Base-by-base conservation (phyloP, 2,329 filamentous ascomycete species). In the Fusarium mangiferae region DNA sequence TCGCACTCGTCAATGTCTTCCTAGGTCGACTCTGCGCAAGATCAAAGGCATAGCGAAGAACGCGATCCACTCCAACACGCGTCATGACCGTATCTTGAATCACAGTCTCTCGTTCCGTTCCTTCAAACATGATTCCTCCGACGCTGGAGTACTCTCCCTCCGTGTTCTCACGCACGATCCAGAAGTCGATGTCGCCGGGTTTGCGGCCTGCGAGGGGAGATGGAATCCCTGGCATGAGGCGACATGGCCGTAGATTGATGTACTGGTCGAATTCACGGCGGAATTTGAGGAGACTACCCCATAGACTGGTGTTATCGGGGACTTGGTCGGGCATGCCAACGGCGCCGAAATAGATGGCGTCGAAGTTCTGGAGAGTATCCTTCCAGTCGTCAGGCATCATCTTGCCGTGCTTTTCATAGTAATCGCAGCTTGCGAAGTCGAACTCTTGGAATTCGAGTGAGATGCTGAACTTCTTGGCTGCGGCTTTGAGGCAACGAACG, bases 341-440 rank as follows among this genome's bases (percentile, higher is more conserved):
- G 12, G 91, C 90, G 20, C 91, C 91, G 70, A 93, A 93, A 49
- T 92, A 86, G 62, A 92, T 91, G 5, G 91, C 91, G 77, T 93
- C 89, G 73, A 91, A 90, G 61, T 84, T 85, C 72, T 84, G 85
- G 28, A 93, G 82, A 12, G 84, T 84, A 14, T 90, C 87, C 65
- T 85, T 85, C 84, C 84, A 85, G 70, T 85, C 82, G 0, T 77
- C 63, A 0, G 84, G 84, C 41, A 86, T 61, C 84, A 86, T 85
- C 26, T 81, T 79, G 6, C 84, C 84, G 58, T 85, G 83, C 24
- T 81, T 80, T 28, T 77, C 69, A 48, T 85, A 91, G 81, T 90
- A 93, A 0, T 85, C 88, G 56, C 91, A 90, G 39, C 90, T 92
- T 24, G 89, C 89, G 84, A 92, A 93, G 77, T 91, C 89, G 75